These are phyloP conservation scores for Yamadazyma phyllophila DNA, from an alignment of 805 yeast species.

Conservation along the genomic window DNA sequence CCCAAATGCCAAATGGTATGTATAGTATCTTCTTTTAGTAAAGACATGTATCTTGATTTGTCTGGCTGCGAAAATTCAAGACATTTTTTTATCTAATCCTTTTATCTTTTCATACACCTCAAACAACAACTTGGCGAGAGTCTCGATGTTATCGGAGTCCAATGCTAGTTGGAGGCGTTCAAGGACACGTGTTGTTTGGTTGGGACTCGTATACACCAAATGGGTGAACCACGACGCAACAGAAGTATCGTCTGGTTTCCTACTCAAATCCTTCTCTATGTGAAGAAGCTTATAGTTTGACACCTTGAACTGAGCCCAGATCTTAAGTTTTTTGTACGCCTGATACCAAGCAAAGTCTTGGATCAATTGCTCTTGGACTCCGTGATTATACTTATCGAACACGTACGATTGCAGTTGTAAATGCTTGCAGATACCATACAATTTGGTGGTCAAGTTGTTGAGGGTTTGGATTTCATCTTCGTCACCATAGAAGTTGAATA, in stretches of 20 bases:
- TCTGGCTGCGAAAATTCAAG: slow-evolving; percentile 9
- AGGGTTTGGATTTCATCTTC: slow-evolving; percentile 5
- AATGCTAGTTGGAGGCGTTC: slow-evolving; percentile 1
- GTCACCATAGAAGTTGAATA: slow-evolving; percentile 8
- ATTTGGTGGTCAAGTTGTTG: slow-evolving; percentile 3
- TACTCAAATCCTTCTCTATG: slow-evolving; percentile 30
- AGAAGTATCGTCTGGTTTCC: background rate
- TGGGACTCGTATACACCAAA: slow-evolving; percentile 1
- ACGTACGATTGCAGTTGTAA: slow-evolving; percentile 24
- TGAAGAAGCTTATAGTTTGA: slow-evolving; percentile 51
- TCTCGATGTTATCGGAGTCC: background rate
- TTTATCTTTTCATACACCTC: slow-evolving; percentile 24
- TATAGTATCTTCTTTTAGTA: slow-evolving; percentile 3
- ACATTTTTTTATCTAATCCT: slow-evolving; percentile 16
- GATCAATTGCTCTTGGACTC: slow-evolving; percentile 49
- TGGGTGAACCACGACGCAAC: slow-evolving; percentile 7
- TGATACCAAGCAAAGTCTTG: slow-evolving; percentile 81
- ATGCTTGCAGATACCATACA: background rate
- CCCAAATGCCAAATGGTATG: slow-evolving; percentile 13
- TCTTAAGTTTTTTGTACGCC: slow-evolving; percentile 53
- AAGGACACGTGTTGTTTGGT: background rate
- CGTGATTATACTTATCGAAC: slow-evolving; percentile 48
- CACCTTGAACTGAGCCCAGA: slow-evolving; percentile 56
- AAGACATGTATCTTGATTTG: background rate
- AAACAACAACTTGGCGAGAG: slow-evolving; percentile 10